Evolutionary conservation across 2,329 filamentous ascomycete genomes (phyloP), one percentile per base, ranked within the genome.

Genomic region (Raffaelea ambrosiae): DNA sequence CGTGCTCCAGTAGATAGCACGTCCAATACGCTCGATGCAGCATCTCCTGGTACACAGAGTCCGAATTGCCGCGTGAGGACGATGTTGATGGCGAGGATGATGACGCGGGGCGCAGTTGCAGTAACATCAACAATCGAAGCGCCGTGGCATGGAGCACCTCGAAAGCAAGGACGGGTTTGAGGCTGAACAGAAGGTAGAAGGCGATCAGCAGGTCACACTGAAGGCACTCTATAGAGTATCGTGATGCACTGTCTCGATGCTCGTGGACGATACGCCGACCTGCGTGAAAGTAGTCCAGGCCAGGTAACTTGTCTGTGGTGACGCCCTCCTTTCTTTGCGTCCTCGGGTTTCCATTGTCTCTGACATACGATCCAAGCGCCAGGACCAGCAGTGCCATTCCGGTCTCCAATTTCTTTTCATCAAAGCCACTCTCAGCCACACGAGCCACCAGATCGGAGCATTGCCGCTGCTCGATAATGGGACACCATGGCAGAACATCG

Each of bases 1-100:
- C 50, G 45, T 55, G 53, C 45, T 57, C 55, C n/a, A 55, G 48
- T 13, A 57, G 43, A 26, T 57, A 57, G 40, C 55, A 55, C n/a
- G 55, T 48, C 55, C 55, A 57, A 45, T 55, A 55, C 3, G 54
- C 54, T 3, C 53, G 50, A 38, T 51, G 49, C n/a, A 53, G 50
- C n/a, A 40, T 50, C 48, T 56, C 49, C 10, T 50, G 46, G 31
- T 46, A 43, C 3, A 44, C 20, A 5, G 47, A 41, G 20, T 54
- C 46, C 13, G 33, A 22, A 16, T 33, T 33, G 9, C 9, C 9
- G 16, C 16, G 31, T 5, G 14, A 19, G 7, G 35, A 5, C 16
- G 13, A 5, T 38, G 35, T n/a, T 29, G 26, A 7, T 29, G 26
- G 26, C 13, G 19, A n/a, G 5, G 48, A 21, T 5, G 31, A 33